phyloP scores from a whole-genome alignment of 2,329 filamentous ascomycete species.

The Colletotrichum salicis region DNA sequence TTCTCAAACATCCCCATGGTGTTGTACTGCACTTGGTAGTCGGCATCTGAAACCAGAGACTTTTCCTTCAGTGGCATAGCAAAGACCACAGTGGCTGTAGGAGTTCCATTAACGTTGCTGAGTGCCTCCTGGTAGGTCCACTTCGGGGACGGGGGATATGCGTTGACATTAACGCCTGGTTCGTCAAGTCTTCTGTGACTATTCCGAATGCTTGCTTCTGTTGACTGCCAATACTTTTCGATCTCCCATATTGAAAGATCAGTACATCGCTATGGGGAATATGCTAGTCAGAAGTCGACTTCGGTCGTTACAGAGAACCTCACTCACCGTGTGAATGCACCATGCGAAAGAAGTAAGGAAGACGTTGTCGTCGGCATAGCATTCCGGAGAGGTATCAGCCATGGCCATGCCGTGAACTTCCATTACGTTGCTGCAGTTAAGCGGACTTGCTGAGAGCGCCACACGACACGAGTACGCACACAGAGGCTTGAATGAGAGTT shows the following conservation, averaged over 20 bases:
- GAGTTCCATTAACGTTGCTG: background rate
- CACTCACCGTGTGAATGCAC: constrained; percentile 47
- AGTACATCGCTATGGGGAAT: constrained; percentile 44
- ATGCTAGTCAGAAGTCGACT: background rate
- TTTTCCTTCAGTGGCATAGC: constrained; percentile 43
- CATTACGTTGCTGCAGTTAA: constrained; percentile 39
- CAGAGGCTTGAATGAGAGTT: background rate
- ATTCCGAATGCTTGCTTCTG: background rate
- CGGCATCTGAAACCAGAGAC: constrained; percentile 40
- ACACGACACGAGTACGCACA: constrained; percentile 49
- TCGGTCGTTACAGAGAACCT: background rate
- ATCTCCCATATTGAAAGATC: constrained; percentile 43
- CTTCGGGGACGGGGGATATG: background rate
- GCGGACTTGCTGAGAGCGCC: constrained; percentile 40
- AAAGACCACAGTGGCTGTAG: background rate
- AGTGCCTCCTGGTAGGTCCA: constrained; percentile 11
- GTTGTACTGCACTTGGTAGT: constrained; percentile 57
- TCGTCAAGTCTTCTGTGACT: constrained; percentile 2
- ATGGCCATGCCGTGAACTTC: background rate
- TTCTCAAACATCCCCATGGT: constrained; percentile 62
- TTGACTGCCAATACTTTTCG: constrained; percentile 37
- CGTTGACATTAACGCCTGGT: background rate
- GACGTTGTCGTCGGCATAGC: constrained; percentile 42
- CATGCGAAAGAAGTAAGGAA: constrained; percentile 47
- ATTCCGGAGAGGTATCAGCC: constrained; percentile 38